Base-by-base conservation (phyloP, 371 early-diverging fungal genomes). In the Dinochytrium kinnereticum region DNA sequence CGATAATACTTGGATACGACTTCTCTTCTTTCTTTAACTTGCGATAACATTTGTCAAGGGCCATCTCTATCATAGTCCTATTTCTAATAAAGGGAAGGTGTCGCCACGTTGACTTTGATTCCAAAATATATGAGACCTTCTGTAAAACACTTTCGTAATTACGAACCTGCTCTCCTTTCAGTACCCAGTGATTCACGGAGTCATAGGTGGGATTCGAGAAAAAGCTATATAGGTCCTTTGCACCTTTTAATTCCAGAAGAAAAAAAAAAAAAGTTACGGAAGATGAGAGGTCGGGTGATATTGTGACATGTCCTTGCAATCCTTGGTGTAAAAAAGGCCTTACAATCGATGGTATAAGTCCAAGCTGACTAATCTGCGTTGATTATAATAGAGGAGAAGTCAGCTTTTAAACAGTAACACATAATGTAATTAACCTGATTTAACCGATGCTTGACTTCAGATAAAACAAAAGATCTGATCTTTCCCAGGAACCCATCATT, bases 51-150 rank as follows among this genome's bases (percentile, higher is more conserved):
- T 28, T 66, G 66, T 93, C 90, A n/a, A 95, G 74, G 17, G 89
- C 91, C 19, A 92, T 72, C 76, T 95, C 95, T 71, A 94, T 87
- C 80, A 83, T 86, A 55, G 90, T 90, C n/a, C 95, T 80, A 65
- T 90, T 88, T 38, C 84, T 80, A 69, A 94, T 92, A 78, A 92
- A 81, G 1, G 90, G 82, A 26, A 95, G 71, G 64, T 89, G 81
- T 2, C 94, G 95, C 94, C 94, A 95, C 0, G 94, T 93, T 0
- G 94, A 90, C 64, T 61, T 13, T 7, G n/a, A n/a, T n/a, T n/a
- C n/a, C n/a, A n/a, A n/a, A n/a, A n/a, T n/a, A n/a, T n/a, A n/a
- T n/a, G n/a, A n/a, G n/a, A n/a, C n/a, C n/a, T n/a, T n/a, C n/a
- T n/a, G n/a, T n/a, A n/a, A n/a, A n/a, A n/a, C n/a, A n/a, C n/a